Percentiles rank a stretch among this genome's conserved stretches.
These are phyloP conservation scores for Beauveria rudraprayagi DNA, from an alignment of 2,329 filamentous ascomycete species.

Conservation along the genomic window DNA sequence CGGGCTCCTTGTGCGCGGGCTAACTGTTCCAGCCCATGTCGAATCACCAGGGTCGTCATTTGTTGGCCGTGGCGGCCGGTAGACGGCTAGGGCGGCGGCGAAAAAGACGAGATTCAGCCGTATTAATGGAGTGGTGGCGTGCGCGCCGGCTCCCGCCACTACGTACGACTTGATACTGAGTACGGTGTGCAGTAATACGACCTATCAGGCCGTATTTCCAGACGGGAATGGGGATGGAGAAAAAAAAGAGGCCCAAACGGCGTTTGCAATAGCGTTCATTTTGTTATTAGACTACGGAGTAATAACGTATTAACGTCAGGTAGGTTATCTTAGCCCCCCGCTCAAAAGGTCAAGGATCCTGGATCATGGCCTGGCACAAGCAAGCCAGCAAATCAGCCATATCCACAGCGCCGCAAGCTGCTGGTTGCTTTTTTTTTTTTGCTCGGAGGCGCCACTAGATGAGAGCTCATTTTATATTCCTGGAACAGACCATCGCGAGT, in stretches of 20 bases:
- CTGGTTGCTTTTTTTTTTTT: neutral
- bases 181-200: too few relatives aligned
- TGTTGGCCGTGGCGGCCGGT: neutral
- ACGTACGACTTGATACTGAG: too few relatives aligned
- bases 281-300: too few relatives aligned
- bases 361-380: neutral
- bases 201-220: too few relatives aligned
- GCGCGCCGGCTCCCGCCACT: neutral
- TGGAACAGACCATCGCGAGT: neutral
- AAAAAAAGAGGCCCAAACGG: too few relatives aligned
- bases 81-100: neutral
- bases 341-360: too few relatives aligned
- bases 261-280: too few relatives aligned
- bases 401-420: neutral
- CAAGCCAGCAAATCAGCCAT: neutral
- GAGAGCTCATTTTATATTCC: neutral
- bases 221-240: too few relatives aligned
- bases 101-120: neutral
- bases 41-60: neutral
- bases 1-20: neutral
- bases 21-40: neutral
- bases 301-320: too few relatives aligned
- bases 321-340: too few relatives aligned
- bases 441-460: neutral
- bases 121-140: neutral